Base-by-base conservation (phyloP, 2,329 filamentous ascomycete species). In the Plenodomus lindquistii region DNA sequence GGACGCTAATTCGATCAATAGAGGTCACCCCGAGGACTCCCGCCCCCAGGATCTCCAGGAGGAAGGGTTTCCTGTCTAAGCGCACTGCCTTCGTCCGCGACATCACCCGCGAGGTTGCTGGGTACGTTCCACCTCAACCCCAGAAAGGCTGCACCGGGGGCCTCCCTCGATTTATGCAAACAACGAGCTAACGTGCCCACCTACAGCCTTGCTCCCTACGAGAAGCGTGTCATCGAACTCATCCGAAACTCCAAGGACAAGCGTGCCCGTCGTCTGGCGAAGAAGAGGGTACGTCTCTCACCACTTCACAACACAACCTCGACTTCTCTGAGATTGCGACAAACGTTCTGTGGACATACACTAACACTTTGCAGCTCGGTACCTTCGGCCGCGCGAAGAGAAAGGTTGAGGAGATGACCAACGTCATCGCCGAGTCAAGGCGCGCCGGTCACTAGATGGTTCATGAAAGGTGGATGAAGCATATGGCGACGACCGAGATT, bases 241-340 rank as follows among this genome's bases (percentile, higher is more conserved):
- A 88, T 99, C 80, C 91, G 94, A 74, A 99, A 99, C 89, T 88
- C 85, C 83, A 95, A 96, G 84, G 94, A 99, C 82, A 97, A 97
- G 90, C 91, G 93, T 80, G 93, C 93, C 73, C 86, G 93, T 71
- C 97, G 97, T 88, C 89, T 97, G 74, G 93, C 93, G 73, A 97
- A 97, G 92, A 97, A 96, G 89, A 87, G 93, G 79, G 89, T 93
- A 85, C 67, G 88, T 85, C 52, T 48, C 36, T 38, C 49, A 21
- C 43, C 29, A 35, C 11, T 24, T 34, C n/a, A 18, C 41, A 10
- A 18, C 34, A 19, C 22, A n/a, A 36, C 39, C n/a, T 37, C 42
- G 44, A 34, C 35, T 44, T 39, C 36, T 35, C 44, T 24, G 41
- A 20, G 20, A 37, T 43, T 18, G 47, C 22, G 11, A 24, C 35